These are phyloP conservation scores for Penicillium cataractarum DNA, from an alignment of 495 filamentous ascomycete species.

Conservation along the genomic window DNA sequence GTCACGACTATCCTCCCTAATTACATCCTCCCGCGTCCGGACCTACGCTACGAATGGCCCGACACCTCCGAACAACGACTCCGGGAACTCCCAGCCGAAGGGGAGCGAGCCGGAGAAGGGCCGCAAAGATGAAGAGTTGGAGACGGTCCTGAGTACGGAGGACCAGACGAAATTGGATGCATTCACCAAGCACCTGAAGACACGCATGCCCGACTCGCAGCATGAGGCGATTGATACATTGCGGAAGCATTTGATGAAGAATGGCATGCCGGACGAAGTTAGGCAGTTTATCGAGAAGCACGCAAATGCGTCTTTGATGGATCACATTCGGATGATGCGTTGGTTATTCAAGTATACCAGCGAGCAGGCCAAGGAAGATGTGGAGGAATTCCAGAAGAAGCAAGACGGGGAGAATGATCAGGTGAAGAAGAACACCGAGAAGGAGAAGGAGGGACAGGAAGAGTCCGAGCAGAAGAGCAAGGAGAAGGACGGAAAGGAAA, in stretches of 20 bases:
- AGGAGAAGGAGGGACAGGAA: slow-evolving; percentile 28
- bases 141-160: slow-evolving; percentile 41
- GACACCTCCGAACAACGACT: slow-evolving; percentile 49
- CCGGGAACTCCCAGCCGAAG: slow-evolving; percentile 31
- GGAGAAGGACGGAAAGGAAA: slow-evolving; percentile 28
- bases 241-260: slow-evolving; percentile 33
- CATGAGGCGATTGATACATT: slow-evolving; percentile 35
- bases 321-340: slow-evolving; percentile 39
- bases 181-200: slow-evolving; percentile 37
- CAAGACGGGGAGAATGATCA: slow-evolving; percentile 8
- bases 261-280: slow-evolving; percentile 39
- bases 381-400: slow-evolving; percentile 31
- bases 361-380: slow-evolving; percentile 50
- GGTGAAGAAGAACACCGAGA: neutral
- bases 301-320: slow-evolving; percentile 43
- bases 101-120: slow-evolving; percentile 30
- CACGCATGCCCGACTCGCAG: slow-evolving; percentile 33
- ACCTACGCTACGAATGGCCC: slow-evolving; percentile 59
- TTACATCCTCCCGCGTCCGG: slow-evolving; percentile 52
- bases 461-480: slow-evolving; percentile 30
- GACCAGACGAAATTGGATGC: slow-evolving; percentile 42
- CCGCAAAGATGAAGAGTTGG: slow-evolving; percentile 40
- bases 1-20: slow-evolving; percentile 47
- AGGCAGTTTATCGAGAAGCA: slow-evolving; percentile 37
- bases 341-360: slow-evolving; percentile 45